Conservation (phyloP, 805 yeast species). For the Nakazawaea holstii region DNA sequence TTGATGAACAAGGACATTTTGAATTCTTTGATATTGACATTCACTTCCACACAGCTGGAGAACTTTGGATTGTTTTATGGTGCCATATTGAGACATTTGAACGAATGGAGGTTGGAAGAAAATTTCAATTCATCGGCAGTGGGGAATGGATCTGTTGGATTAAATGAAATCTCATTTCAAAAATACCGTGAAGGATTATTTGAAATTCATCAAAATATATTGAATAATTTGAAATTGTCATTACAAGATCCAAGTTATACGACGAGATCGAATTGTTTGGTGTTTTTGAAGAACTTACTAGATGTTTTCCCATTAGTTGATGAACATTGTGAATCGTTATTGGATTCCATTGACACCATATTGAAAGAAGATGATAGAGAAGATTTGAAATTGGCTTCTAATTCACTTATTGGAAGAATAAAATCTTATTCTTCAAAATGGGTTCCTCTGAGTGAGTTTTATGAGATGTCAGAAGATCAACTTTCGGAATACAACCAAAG, state of each 20-base stretch:
- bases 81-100: conserved; percentile 44
- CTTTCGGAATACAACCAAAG: conserved; percentile 23
- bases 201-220: conserved; percentile 50
- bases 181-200: conserved; percentile 24
- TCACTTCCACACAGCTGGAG: conserved; percentile 75
- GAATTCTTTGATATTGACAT: conserved; percentile 57
- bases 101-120: conserved; percentile 34
- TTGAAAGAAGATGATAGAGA: conserved; percentile 57
- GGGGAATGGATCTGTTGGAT: conserved; percentile 16
- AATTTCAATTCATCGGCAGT: conserved; percentile 25
- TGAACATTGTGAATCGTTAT: conserved; percentile 54
- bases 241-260: conserved; percentile 57
- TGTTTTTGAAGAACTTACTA: conserved; percentile 62
- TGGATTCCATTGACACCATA: conserved; percentile 41
- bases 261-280: conserved; percentile 75
- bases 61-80: conserved; percentile 72
- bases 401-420: conserved; percentile 63
- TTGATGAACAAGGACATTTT: conserved; percentile 46
- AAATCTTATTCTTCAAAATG: conserved; percentile 48
- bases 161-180: conserved; percentile 13
- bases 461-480: conserved; percentile 40
- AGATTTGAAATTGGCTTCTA: conserved; percentile 74
- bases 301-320: conserved; percentile 63
- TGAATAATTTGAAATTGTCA: conserved; percentile 36
- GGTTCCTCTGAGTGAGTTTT: conserved; percentile 53